Conservation (phyloP, 2,329 filamentous ascomycete species). For the Ceratocystis albifundus region DNA sequence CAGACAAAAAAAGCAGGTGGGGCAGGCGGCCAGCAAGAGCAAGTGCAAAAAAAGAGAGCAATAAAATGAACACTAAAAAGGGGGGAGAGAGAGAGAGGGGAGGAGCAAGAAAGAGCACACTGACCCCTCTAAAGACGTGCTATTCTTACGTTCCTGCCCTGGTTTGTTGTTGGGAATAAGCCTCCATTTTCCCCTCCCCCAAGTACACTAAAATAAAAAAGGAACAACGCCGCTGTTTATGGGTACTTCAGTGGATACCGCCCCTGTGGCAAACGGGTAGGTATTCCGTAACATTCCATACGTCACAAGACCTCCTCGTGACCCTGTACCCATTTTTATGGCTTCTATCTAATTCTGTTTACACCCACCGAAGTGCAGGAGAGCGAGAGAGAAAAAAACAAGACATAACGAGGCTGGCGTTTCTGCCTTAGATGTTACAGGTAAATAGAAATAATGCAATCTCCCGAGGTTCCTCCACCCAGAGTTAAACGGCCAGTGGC, state of each 20-base stretch:
- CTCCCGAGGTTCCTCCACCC: not conserved
- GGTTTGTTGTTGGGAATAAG: not conserved
- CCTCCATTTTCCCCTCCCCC: no score
- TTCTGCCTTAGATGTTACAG: not conserved
- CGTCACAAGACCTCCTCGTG: constrained; percentile 5
- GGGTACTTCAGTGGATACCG: constrained; percentile 4
- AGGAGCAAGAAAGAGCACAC: not conserved
- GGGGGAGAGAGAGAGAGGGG: no score
- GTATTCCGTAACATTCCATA: not conserved
- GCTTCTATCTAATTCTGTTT: not conserved
- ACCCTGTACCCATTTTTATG: not conserved
- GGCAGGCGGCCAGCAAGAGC: not conserved
- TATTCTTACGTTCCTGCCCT: not conserved
- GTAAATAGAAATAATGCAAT: not conserved
- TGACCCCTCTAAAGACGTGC: not conserved
- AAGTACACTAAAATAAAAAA: not conserved
- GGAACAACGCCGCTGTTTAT: not conserved
- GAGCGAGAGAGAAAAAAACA: no score
- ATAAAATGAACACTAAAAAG: not conserved
- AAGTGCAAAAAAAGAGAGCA: not conserved
- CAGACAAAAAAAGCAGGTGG: not conserved
- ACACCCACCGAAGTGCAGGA: not conserved
- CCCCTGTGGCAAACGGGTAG: constrained; percentile 9
- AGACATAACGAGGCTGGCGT: not conserved
- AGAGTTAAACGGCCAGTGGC: not conserved